Conservation (phyloP, 257 asterid genomes). For the Nicotiana noctiflora region DNA sequence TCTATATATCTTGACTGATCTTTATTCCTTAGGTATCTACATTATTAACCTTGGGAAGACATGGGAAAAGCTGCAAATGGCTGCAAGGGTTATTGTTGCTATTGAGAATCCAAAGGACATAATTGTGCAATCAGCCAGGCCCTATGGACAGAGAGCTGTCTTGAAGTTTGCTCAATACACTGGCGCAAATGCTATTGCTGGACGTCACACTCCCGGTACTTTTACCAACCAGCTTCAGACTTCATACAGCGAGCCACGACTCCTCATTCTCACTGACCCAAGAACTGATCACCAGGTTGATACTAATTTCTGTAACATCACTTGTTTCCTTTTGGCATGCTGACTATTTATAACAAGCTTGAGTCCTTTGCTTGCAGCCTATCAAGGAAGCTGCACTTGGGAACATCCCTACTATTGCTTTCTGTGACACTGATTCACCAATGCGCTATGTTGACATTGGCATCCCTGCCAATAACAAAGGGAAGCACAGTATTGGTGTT, state of each 20-base stretch:
- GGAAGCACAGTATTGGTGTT: conserved; percentile 46
- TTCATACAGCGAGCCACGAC: conserved; percentile 10
- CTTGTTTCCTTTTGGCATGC: not conserved
- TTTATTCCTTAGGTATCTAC: not conserved
- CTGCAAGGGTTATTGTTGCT: no score
- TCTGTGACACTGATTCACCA: conserved; percentile 47
- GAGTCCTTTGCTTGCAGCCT: conserved; percentile 32
- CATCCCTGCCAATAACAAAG: conserved; percentile 51
- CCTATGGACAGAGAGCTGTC: no score
- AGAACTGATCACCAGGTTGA: conserved; percentile 22
- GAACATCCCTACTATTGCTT: conserved; percentile 43
- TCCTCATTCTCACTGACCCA: conserved; percentile 15
- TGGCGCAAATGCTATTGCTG: conserved; percentile 23
- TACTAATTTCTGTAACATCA: not conserved
- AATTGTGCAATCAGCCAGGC: no score
- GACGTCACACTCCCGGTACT: conserved; percentile 23
- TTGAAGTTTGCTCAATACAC: no score
- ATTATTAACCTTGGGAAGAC: no score
- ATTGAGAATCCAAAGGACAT: no score
- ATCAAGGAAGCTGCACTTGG: conserved; percentile 45
- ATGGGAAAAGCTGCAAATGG: no score
- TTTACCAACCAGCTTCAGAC: conserved; percentile 13
- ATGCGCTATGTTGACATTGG: conserved; percentile 49
- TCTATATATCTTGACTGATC: not conserved
- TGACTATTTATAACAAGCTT: not conserved